Conservation (phyloP, 2,329 filamentous ascomycete genomes). For the Juglanconis oblonga region DNA sequence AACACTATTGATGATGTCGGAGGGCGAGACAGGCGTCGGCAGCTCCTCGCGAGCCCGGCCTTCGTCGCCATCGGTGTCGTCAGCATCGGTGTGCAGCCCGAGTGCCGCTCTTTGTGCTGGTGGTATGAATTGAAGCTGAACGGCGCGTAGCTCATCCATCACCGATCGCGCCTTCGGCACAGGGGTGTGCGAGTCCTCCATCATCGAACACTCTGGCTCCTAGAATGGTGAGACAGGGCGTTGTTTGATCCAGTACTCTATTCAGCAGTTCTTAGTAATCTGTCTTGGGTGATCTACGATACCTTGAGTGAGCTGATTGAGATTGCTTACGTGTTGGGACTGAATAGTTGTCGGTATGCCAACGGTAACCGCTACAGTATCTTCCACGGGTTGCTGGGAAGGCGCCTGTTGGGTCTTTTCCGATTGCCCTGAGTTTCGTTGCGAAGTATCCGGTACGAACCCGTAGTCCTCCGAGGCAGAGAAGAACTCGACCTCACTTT, state of each 20-base stretch:
- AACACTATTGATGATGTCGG: constrained; percentile 16
- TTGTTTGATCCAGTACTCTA: neutral
- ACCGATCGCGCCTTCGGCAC: constrained; percentile 1
- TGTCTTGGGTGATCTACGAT: neutral
- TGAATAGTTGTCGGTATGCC: neutral
- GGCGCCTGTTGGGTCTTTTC: neutral
- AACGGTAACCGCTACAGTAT: neutral
- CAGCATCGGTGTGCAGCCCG: neutral
- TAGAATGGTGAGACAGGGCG: neutral
- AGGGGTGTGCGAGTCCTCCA: constrained; percentile 11
- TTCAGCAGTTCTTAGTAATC: neutral
- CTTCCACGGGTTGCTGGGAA: neutral
- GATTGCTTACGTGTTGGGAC: neutral
- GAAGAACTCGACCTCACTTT: constrained; percentile 12
- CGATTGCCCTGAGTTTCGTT: neutral
- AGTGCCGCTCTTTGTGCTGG: neutral
- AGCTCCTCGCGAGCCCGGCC: neutral
- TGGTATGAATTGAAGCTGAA: constrained; percentile 12
- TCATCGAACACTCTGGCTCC: neutral
- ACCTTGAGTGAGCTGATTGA: neutral
- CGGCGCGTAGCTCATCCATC: constrained; percentile 9
- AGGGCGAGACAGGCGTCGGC: constrained; percentile 13
- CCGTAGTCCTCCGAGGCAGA: constrained; percentile 15
- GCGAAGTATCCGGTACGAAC: constrained; percentile 11
- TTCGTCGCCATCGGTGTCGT: neutral